Conservation (phyloP, 106 monocot species). For the Posidonia australis region DNA sequence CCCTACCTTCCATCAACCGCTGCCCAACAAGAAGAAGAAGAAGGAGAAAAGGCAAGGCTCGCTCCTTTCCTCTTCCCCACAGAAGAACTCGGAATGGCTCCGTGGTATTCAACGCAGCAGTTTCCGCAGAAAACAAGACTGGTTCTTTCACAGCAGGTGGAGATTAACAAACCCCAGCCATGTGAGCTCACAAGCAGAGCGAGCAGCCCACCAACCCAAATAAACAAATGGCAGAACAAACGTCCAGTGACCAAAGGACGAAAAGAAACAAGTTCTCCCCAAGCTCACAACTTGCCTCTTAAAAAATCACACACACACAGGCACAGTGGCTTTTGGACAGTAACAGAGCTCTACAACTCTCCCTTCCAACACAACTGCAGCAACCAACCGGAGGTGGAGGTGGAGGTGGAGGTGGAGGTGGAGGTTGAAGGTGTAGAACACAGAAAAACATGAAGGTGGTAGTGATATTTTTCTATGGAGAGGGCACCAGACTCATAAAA, state of each 20-base stretch:
- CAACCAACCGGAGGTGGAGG: too few species aligned
- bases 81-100: not conserved
- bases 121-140: not conserved
- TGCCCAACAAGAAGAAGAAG: not conserved
- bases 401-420: too few species aligned
- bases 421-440: too few species aligned
- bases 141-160: constrained; percentile 1
- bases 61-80: not conserved
- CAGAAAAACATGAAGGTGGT: too few species aligned
- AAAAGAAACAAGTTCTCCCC: not conserved
- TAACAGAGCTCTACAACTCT: not conserved
- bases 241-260: not conserved
- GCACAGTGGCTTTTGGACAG: not conserved
- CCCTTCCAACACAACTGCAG: too few species aligned
- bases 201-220: constrained; percentile 16
- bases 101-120: not conserved
- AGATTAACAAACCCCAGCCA: not conserved
- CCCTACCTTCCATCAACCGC: not conserved
- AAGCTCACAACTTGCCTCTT: not conserved
- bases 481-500: not conserved
- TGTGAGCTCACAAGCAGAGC: constrained; percentile 1
- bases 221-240: constrained; percentile 7
- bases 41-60: not conserved
- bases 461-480: not conserved
- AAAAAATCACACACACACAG: not conserved